These are phyloP conservation scores for Bacterosira constricta DNA, from an alignment of 108 stramenopile genomes.

Conservation along the genomic window DNA sequence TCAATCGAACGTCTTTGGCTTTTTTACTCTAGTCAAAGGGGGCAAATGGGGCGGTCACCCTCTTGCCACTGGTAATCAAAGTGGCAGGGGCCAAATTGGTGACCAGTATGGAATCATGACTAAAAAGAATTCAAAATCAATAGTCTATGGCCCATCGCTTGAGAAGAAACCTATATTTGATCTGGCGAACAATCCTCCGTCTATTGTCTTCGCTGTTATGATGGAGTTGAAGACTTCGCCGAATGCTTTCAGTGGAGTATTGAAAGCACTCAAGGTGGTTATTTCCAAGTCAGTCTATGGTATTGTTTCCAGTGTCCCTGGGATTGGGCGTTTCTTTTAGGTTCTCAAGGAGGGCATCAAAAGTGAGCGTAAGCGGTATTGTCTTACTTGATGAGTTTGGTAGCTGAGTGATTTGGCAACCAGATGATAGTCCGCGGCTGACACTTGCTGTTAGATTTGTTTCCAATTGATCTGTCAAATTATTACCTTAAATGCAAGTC, in stretches of 20 bases:
- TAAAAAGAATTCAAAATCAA: slow-evolving; percentile 1
- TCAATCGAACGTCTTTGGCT: slow-evolving; percentile 13
- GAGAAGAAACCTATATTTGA: slow-evolving; percentile 15
- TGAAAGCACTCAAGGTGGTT: not conserved
- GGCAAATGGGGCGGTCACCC: slow-evolving; percentile 26
- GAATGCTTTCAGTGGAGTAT: not conserved
- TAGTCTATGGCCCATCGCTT: slow-evolving; percentile 17
- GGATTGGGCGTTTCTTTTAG: not conserved
- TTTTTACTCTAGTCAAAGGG: not conserved
- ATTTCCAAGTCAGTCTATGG: not conserved
- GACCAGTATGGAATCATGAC: slow-evolving; percentile 9
- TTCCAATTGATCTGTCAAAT: too few species aligned
- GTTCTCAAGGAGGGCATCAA: too few species aligned
- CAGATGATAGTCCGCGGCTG: too few species aligned
- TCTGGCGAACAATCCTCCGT: slow-evolving; percentile 1
- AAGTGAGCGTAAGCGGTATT: too few species aligned
- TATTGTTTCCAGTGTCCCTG: not conserved
- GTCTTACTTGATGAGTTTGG: too few species aligned
- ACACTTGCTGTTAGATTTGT: too few species aligned
- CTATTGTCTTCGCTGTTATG: slow-evolving; percentile 15
- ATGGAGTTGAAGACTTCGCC: slow-evolving; percentile 4
- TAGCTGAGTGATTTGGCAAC: too few species aligned
- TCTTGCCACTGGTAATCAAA: not conserved
- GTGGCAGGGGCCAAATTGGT: slow-evolving; percentile 18
- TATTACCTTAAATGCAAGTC: too few species aligned